phyloP scores from a whole-genome alignment of 352 stramenopile species.

The Pythium myriotylum region DNA sequence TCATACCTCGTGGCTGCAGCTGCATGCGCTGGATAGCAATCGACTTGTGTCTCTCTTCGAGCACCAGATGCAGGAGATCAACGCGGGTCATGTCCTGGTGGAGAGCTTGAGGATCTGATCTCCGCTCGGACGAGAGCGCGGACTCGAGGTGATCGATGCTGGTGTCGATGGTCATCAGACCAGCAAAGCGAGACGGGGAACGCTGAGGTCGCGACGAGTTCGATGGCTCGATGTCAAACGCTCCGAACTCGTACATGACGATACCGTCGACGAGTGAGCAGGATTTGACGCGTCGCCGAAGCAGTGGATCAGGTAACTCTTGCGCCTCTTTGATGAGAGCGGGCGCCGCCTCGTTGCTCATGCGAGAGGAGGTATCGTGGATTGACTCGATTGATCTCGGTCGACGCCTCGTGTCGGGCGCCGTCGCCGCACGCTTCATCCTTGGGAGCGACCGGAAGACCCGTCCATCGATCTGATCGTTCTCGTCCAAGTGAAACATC shows the following conservation, averaged over 20 bases:
- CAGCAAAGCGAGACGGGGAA: constrained; percentile 30
- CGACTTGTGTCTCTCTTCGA: constrained; percentile 29
- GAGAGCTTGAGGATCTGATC: constrained; percentile 11
- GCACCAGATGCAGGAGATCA: constrained; percentile 26
- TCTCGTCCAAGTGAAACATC: too few relatives aligned
- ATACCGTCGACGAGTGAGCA: neutral
- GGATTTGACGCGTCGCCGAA: neutral
- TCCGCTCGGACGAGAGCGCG: constrained; percentile 20
- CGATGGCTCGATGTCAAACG: neutral
- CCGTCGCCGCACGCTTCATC: neutral
- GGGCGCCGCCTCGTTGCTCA: neutral
- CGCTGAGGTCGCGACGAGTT: constrained; percentile 11
- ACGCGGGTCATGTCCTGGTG: constrained; percentile 19
- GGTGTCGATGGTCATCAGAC: constrained; percentile 5
- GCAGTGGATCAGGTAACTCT: constrained; percentile 10
- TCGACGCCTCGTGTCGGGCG: neutral
- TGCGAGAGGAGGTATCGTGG: neutral
- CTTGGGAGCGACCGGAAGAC: too few relatives aligned
- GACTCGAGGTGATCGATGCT: constrained; percentile 31
- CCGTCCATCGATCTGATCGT: too few relatives aligned
- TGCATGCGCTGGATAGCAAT: constrained; percentile 41
- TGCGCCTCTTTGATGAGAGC: constrained; percentile 13
- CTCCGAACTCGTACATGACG: constrained; percentile 16
- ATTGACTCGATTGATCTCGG: constrained; percentile 7
- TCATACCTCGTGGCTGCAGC: constrained; percentile 28